Conservation (phyloP, 805 yeast species). For the Candida ficus region DNA sequence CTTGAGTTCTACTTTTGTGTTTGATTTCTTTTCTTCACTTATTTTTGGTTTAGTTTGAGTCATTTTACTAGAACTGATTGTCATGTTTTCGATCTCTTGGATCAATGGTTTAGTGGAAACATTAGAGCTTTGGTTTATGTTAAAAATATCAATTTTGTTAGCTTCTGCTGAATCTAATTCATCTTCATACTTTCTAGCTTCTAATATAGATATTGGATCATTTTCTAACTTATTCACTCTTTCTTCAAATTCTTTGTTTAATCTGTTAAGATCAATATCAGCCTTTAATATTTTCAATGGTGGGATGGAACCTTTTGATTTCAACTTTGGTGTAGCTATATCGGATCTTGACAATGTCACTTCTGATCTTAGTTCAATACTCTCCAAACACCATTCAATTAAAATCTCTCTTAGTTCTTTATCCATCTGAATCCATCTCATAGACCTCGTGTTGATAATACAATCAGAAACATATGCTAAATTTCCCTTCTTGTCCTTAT, state of each 20-base stretch:
- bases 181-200: conserved; percentile 31
- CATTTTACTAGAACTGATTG: conserved; percentile 4
- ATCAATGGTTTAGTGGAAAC: conserved; percentile 39
- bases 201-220: conserved; percentile 39
- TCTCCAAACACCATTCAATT: conserved; percentile 80
- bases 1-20: conserved; percentile 12
- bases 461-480: conserved; percentile 72
- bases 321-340: conserved; percentile 64
- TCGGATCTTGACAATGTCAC: conserved; percentile 55
- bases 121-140: not conserved
- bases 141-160: conserved; percentile 19
- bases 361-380: conserved; percentile 55
- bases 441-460: conserved; percentile 59
- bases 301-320: conserved; percentile 58
- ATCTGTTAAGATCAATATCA: conserved; percentile 36
- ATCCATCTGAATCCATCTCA: conserved; percentile 56
- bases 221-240: conserved; percentile 31
- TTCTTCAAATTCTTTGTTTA: conserved; percentile 31
- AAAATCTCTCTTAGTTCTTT: conserved; percentile 57
- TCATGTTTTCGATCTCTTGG: conserved; percentile 44
- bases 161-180: conserved; percentile 19
- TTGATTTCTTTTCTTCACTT: not conserved
- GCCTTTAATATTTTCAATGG: conserved; percentile 38
- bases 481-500: conserved; percentile 65
- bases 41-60: not conserved